Base-by-base conservation (phyloP, 768 basidiomycete species). In the Cystofilobasidium macerans region DNA sequence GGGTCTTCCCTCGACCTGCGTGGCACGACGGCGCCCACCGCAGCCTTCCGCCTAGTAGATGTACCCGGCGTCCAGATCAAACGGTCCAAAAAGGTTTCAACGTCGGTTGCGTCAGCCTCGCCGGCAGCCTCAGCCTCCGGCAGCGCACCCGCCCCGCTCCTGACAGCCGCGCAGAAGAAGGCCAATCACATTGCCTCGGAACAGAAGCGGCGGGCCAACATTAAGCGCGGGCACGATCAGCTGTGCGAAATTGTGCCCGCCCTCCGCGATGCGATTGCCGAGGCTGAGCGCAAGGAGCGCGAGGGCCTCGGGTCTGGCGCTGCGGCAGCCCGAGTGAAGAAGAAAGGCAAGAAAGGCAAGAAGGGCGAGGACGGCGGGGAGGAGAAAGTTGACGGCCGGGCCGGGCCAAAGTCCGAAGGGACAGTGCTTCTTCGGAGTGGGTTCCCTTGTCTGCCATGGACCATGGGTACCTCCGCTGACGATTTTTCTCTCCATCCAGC, bases 151-250 rank as follows among this genome's bases (percentile, higher is more conserved):
- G 74, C 77, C 4, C 69, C 77, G 11, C 79, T 91, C 30, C 81
- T 93, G 30, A 85, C 86, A 1, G 83, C 87, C 0, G 85, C 86
- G 2, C 88, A 92, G 79, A 93, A 93, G 75, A 89, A 92, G 73
- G 86, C 86, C 45, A 93, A 93, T 71, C 91, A 95, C 73, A 94
- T 95, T 70, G 87, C 89, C 71, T 87, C 86, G 2, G 92, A 95
- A 78, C 90, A 94, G 78, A 93, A 93, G 75, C 85, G 92, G 30
- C 83, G 92, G 36, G 89, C 89, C 18, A 92, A 91, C 71, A 94
- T 95, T 60, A 81, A 89, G 14, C 78, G 85, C 43, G 92, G 90
- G 14, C 94, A 94, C 73, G 91, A 93, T 71, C 84, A 86, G 9
- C 80, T 95, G 0, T 92, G 90, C 72, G 85, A 86, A 30, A 83